These are phyloP conservation scores for Striga asiatica DNA, from an alignment of 257 asterid species.

Conservation along the genomic window DNA sequence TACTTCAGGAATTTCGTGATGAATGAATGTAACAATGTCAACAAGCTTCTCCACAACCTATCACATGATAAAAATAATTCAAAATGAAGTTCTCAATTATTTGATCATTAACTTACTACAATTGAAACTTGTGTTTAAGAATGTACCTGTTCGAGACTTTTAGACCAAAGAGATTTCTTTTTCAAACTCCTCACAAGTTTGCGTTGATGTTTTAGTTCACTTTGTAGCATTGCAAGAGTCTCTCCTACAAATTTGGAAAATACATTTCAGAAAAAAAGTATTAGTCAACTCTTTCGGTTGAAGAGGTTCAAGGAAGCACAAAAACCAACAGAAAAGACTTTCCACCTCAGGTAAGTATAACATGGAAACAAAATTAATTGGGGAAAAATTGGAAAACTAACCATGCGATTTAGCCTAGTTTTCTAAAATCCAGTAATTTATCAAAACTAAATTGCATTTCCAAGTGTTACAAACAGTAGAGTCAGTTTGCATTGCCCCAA, in stretches of 20 bases:
- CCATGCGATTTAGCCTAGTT: background rate
- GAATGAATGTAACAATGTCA: constrained; percentile 78
- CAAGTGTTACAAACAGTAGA: too few relatives aligned
- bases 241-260: constrained; percentile 48
- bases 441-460: too few relatives aligned
- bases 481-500: too few relatives aligned
- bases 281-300: background rate
- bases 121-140: constrained; percentile 8
- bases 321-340: background rate
- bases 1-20: constrained; percentile 68
- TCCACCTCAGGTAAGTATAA: background rate
- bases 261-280: background rate
- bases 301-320: background rate
- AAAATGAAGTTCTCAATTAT: background rate
- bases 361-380: constrained; percentile 3
- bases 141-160: constrained; percentile 87
- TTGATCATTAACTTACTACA: background rate
- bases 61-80: constrained; percentile 5
- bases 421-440: background rate
- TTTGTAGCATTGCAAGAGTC: constrained; percentile 58
- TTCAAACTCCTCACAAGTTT: constrained; percentile 75
- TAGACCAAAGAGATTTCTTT: constrained; percentile 97
- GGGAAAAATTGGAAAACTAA: background rate
- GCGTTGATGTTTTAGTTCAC: constrained; percentile 92
- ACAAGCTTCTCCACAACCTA: constrained; percentile 97